These are phyloP conservation scores for Hypoxylon sp. DNA, from an alignment of 2,329 filamentous ascomycete genomes.

Conservation along the genomic window DNA sequence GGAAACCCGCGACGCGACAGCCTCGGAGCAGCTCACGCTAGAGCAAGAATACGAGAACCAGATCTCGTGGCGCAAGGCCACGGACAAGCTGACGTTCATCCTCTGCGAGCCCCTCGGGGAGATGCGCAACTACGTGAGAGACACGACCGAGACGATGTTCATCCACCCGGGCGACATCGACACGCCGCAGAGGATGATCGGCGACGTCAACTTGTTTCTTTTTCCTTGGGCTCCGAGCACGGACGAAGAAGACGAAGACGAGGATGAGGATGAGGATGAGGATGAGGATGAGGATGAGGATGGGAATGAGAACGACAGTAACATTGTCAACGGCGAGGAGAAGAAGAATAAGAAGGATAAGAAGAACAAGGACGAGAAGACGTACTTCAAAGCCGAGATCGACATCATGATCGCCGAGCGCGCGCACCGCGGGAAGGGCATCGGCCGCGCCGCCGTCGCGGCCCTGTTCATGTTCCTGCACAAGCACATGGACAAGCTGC, in stretches of 20 bases:
- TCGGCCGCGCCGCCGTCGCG: constrained; percentile 60
- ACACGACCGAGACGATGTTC: neutral
- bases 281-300: constrained; percentile 6
- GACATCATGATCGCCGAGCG: constrained; percentile 47
- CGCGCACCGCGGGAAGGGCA: constrained; percentile 36
- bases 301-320: constrained; percentile 14
- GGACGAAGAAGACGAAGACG: constrained; percentile 40
- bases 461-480: constrained; percentile 75
- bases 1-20: constrained; percentile 83
- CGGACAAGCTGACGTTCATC: constrained; percentile 94
- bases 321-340: too few species aligned
- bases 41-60: constrained; percentile 92
- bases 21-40: constrained; percentile 83
- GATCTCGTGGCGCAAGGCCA: constrained; percentile 79
- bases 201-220: constrained; percentile 85
- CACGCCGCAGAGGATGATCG: constrained; percentile 66
- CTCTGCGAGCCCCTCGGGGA: constrained; percentile 64
- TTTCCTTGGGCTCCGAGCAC: constrained; percentile 64
- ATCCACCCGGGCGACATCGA: constrained; percentile 59
- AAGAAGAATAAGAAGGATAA: too few species aligned
- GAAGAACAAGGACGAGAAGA: constrained; percentile 43
- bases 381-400: constrained; percentile 41
- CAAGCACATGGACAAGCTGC: constrained; percentile 60
- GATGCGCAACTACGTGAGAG: constrained; percentile 5
- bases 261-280: constrained; percentile 40